Evolutionary conservation across 495 filamentous ascomycete species (phyloP), one percentile per base, ranked within the genome.

Genomic region (Trichoderma erinaceum): DNA sequence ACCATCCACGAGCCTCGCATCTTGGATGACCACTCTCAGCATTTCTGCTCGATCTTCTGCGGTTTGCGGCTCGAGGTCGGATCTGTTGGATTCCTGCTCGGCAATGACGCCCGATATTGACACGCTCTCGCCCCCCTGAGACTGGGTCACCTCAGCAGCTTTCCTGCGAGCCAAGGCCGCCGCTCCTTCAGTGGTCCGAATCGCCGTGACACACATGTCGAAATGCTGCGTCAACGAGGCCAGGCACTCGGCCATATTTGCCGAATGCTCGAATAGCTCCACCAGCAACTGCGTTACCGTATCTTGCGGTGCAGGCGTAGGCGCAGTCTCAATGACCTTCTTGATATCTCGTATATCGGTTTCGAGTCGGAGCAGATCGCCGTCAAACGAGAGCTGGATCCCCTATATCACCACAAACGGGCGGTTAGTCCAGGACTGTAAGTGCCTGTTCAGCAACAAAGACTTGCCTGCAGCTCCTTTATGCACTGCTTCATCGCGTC

Each of bases 121-220:
- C 7, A 91, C 84, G 10, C 83, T 86, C 1, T 83, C 81, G 41
- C 86, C 86, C 70, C 86, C 83, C 69, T 89, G 84, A 4, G 83
- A 84, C 15, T 82, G 81, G 66, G 88, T 85, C 43, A 69, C 74
- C 67, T 83, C 81, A 66, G 83, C 84, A 18, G 82, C 83, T 69
- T 81, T 82, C 41, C 81, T 79, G 44, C 86, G 82, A 48, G 85
- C 82, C 48, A 88, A 85, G 7, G 92, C 92, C 21, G 89, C 89
- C 25, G 92, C 93, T 29, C 93, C 95, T 80, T 98, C 93, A 2
- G 94, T 97, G 69, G 94, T 90, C 70, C 92, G 90, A 38, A 98
- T 88, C 0, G 96, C 96, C 4, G 88, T 93, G 25, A 95, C 92
- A 73, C 95, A 99, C 67, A 96, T 87, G 77, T 99, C 95, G 72